phyloP scores from a whole-genome alignment of 345 rosid species.

The Jatropha curcas region DNA sequence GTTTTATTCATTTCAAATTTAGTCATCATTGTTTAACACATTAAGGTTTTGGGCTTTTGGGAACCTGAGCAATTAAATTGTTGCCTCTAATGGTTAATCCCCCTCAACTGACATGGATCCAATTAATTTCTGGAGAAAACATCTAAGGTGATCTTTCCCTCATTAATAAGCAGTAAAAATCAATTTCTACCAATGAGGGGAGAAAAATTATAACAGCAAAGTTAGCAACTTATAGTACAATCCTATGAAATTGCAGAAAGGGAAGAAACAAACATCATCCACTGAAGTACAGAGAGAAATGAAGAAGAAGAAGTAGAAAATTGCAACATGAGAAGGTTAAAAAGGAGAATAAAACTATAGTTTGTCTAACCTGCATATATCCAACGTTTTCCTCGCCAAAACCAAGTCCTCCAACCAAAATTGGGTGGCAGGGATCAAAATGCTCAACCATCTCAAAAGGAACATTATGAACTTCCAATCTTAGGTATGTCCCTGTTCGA shows the following conservation, averaged over 20 bases:
- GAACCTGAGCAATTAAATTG: not conserved
- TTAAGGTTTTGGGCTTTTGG: not conserved
- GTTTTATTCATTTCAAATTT: not conserved
- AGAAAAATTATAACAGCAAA: not conserved
- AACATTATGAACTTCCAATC: slow-evolving; percentile 88
- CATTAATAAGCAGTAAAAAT: not conserved
- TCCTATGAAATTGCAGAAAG: not conserved
- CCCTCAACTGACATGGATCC: not conserved
- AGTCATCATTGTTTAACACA: not conserved
- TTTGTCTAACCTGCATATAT: slow-evolving; percentile 82
- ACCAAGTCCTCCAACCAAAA: slow-evolving; percentile 86
- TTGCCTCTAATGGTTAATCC: not conserved
- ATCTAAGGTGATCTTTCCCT: not conserved
- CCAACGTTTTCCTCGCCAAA: slow-evolving; percentile 87
- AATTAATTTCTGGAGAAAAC: not conserved
- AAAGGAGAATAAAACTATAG: not conserved
- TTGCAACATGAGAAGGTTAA: too few species aligned
- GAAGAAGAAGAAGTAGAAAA: not conserved
- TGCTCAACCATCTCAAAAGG: slow-evolving; percentile 92
- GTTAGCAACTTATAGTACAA: not conserved
- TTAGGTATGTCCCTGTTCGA: slow-evolving; percentile 72
- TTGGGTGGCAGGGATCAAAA: slow-evolving; percentile 88
- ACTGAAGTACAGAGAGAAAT: not conserved
- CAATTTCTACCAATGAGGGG: not conserved
- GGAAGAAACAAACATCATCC: not conserved